phyloP scores from a whole-genome alignment of 768 basidiomycete species.

The Termitomyces sp. region DNA sequence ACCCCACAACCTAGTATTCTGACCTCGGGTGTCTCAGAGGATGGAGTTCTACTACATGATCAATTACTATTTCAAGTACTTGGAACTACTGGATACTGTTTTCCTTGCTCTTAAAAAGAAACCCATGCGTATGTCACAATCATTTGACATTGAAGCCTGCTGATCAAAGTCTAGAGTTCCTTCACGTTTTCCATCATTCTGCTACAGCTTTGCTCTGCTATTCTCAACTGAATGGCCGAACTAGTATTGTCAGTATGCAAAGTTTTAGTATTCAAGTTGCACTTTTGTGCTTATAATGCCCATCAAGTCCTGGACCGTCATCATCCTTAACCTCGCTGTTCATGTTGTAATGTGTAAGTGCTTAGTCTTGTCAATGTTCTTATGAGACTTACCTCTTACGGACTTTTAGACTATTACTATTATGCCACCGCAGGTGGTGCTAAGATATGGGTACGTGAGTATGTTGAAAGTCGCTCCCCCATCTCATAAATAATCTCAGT shows the following conservation, averaged over 20 bases:
- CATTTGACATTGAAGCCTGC: neutral
- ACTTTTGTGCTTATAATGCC: conserved; percentile 3
- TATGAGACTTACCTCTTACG: neutral
- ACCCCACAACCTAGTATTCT: conserved; percentile 5
- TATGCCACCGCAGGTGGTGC: conserved; percentile 97
- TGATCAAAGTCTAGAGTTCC: conserved; percentile 60
- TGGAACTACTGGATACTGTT: conserved; percentile 94
- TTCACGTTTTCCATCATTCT: conserved; percentile 99
- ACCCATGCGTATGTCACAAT: conserved; percentile 70
- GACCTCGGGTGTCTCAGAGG: conserved; percentile 43
- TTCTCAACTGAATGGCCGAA: conserved; percentile 90
- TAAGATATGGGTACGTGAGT: conserved; percentile 80
- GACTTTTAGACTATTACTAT: conserved; percentile 89
- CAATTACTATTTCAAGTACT: conserved; percentile 98
- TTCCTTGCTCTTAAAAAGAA: conserved; percentile 99
- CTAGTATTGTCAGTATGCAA: conserved; percentile 72
- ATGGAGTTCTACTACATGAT: conserved; percentile 97
- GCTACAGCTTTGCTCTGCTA: conserved; percentile 95
- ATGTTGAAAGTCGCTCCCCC: too few relatives aligned
- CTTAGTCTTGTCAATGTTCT: neutral
- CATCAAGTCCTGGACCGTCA: conserved; percentile 91
- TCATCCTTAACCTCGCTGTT: conserved; percentile 84
- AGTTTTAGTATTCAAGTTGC: neutral
- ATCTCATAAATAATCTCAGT: conserved; percentile 42
- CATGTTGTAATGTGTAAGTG: conserved; percentile 97